phyloP scores from a whole-genome alignment of 176 grass and related monocot species.

The Guadua angustifolia region DNA sequence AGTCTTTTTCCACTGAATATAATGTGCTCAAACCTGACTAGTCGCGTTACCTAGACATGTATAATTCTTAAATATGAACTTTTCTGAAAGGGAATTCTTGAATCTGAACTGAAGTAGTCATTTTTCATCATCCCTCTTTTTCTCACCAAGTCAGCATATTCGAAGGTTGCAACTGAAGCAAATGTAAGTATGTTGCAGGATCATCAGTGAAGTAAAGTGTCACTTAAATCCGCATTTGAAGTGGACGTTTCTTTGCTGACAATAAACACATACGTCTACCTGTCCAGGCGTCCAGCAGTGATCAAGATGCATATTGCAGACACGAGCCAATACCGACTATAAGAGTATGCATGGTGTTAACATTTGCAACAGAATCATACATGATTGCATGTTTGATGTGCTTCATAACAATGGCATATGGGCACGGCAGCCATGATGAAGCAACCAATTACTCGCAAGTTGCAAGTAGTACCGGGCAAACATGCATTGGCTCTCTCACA shows the following conservation, averaged over 20 bases:
- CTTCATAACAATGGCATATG: background rate
- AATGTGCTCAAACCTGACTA: constrained; percentile 10
- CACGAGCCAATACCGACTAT: background rate
- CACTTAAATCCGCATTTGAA: constrained; percentile 1
- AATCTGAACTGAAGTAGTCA: background rate
- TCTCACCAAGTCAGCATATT: background rate
- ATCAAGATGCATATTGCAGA: background rate
- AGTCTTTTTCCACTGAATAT: background rate
- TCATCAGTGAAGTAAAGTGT: background rate
- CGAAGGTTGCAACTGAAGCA: background rate
- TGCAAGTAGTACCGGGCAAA: background rate
- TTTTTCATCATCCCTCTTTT: background rate
- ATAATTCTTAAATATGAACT: background rate
- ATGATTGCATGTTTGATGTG: background rate
- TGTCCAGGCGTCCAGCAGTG: background rate
- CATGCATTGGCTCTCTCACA: background rate
- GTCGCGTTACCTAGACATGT: background rate
- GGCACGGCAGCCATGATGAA: background rate
- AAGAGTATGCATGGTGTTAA: background rate
- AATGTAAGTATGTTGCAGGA: background rate
- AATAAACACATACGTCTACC: background rate
- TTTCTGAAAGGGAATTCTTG: background rate
- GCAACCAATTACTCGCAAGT: background rate
- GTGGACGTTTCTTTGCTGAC: background rate
- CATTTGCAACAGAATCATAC: constrained; percentile 27